Evolutionary conservation across 176 grass and related monocot species (phyloP).

Genomic region (Tillandsia leiboldiana): DNA sequence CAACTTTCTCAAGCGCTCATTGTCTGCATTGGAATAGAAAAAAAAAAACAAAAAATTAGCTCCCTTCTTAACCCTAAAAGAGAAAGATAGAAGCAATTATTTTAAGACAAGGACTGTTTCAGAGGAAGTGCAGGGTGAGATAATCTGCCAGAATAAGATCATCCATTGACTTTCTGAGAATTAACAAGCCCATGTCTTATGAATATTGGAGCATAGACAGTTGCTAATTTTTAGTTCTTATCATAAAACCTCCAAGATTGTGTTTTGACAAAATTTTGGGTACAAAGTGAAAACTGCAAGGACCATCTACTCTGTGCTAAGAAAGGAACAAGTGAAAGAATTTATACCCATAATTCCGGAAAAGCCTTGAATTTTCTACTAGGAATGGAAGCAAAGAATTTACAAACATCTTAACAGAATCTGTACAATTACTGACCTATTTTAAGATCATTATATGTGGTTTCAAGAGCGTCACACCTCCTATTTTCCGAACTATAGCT

Average conservation of each 20-base stretch:
- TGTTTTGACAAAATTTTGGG: no score
- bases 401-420: not conserved
- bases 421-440: conserved; percentile 33
- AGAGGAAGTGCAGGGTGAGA: not conserved
- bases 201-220: not conserved
- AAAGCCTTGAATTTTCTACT: no score
- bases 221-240: not conserved
- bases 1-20: conserved; percentile 49
- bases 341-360: no score
- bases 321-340: no score
- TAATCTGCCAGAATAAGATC: not conserved
- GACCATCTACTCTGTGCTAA: no score
- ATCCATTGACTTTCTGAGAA: not conserved
- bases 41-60: not conserved
- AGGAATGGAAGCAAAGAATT: not conserved
- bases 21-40: conserved; percentile 36
- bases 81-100: not conserved
- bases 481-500: conserved; percentile 45
- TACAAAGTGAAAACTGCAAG: no score
- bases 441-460: conserved; percentile 43
- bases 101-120: not conserved
- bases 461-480: conserved; percentile 41
- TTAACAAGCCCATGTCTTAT: not conserved
- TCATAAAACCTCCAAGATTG: no score
- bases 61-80: not conserved